Evolutionary conservation across 352 stramenopile genomes (phyloP), one percentile per base, ranked within the genome.

Genomic region (Peronosclerospora sorghi): DNA sequence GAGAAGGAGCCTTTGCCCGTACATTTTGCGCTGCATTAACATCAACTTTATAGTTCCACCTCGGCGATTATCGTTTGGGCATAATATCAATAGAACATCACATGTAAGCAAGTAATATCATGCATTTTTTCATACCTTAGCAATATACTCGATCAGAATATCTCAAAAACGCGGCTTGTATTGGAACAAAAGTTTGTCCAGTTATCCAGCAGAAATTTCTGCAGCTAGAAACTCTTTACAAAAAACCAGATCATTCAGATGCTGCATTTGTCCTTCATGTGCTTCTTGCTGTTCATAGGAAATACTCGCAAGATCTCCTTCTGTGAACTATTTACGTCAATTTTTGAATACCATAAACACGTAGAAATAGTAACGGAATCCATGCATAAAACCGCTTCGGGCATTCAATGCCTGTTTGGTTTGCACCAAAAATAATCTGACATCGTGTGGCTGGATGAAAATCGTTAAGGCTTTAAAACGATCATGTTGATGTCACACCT

Each of bases 161-260:
- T 73, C 73, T 18, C 68, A 65, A 4, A 57, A 72, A 5, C 68
- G 65, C n/a, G 73, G 71, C 17, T 82, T 75, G 42, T 69, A 80
- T 49, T 90, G 78, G 47, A 90, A 90, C 30, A 86, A 45, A 54
- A 90, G 83, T 47, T 94, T 94, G 81, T 94, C 81, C 81, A 94
- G 51, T 79, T 94, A 39, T 94, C 81, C 1, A 79, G 68, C 17
- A 94, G 64, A 2, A 76, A 78, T 17, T 79, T 70, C 39, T 91
- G 79, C 13, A 77, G 72, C 12, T 78, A 94, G 35, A 76, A 94
- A 9, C 79, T 65, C 32, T 76, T 83, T 18, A 79, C 46, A n/a
- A 43, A 89, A 88, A 9, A 37, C 37, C 19, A 91, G 41, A n/a
- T 68, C 73, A 1, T 52, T 54, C 18, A 90, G 47, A 35, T 70